A percentile compares a stretch with the other conserved stretches of the same genome.
Conservation (phyloP, 371 early-diverging fungal species). For the Mortierella sp. region DNA sequence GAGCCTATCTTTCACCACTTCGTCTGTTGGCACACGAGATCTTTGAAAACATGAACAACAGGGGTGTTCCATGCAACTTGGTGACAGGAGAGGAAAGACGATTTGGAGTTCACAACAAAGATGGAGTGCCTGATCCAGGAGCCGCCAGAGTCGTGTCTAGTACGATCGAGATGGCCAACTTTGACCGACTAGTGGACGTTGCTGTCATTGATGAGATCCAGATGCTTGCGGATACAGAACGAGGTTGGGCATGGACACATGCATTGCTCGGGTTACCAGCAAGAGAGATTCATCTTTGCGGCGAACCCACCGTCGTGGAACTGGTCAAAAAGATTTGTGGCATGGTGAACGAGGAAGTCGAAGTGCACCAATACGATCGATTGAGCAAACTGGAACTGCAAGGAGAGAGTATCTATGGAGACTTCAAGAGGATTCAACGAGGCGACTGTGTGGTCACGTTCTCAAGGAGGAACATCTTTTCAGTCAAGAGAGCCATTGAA, state of each 20-base stretch:
- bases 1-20: constrained; percentile 93
- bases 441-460: constrained; percentile 95
- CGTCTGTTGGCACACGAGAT: constrained; percentile 95
- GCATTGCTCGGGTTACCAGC: constrained; percentile 88
- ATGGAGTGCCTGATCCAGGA: constrained; percentile 23
- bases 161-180: constrained; percentile 93
- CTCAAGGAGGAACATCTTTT: constrained; percentile 83
- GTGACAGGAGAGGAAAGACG: constrained; percentile 93
- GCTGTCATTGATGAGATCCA: constrained; percentile 98
- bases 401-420: constrained; percentile 61
- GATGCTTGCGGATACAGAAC: constrained; percentile 85
- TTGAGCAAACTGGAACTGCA: constrained; percentile 76
- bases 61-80: constrained; percentile 83
- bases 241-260: constrained; percentile 98
- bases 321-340: constrained; percentile 81
- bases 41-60: constrained; percentile 82
- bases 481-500: constrained; percentile 81
- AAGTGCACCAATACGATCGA: constrained; percentile 83
- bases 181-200: constrained; percentile 73
- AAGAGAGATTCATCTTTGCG: constrained; percentile 92
- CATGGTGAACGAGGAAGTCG: constrained; percentile 80
- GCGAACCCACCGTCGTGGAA: constrained; percentile 89
- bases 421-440: constrained; percentile 66
- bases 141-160: constrained; percentile 69
- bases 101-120: constrained; percentile 56